Evolutionary conservation across 1,139 yeast species (phyloP).

Genomic region (Debaryomyces sp.): DNA sequence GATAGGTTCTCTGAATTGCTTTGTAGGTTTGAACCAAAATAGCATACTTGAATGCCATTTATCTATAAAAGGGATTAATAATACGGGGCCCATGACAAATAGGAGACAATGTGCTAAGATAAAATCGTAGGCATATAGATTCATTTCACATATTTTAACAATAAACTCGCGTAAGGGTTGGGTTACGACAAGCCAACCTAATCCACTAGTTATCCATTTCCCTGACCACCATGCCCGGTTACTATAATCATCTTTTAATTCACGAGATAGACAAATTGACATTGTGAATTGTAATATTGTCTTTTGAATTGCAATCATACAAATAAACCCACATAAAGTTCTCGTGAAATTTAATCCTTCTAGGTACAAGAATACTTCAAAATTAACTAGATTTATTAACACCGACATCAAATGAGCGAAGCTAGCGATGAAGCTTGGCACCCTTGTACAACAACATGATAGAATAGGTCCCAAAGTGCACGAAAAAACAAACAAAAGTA

Average conservation of each 20-base stretch:
- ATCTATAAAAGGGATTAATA: conserved; percentile 66
- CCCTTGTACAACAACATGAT: conserved; percentile 35
- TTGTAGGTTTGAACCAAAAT: conserved; percentile 39
- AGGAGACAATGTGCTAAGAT: conserved; percentile 66
- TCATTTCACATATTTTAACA: conserved; percentile 70
- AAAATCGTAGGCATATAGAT: conserved; percentile 72
- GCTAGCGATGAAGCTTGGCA: conserved; percentile 48
- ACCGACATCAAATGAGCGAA: conserved; percentile 57
- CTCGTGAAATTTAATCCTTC: conserved; percentile 67
- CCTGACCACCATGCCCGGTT: conserved; percentile 91
- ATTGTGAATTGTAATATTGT: conserved; percentile 46
- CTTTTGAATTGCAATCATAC: conserved; percentile 58
- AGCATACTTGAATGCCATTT: conserved; percentile 38
- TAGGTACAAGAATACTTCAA: conserved; percentile 63
- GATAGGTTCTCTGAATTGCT: conserved; percentile 29
- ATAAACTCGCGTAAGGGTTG: conserved; percentile 72
- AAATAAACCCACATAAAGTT: conserved; percentile 58
- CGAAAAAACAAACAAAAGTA: conserved; percentile 50
- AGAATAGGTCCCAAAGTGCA: conserved; percentile 49
- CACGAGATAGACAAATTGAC: conserved; percentile 57
- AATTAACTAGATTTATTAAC: conserved; percentile 51
- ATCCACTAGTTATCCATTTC: conserved; percentile 62
- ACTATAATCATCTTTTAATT: conserved; percentile 54
- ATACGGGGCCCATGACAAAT: conserved; percentile 60
- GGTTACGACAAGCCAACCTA: conserved; percentile 59